Conservation (phyloP, 768 basidiomycete genomes). For the Psilocybe azurescens region DNA sequence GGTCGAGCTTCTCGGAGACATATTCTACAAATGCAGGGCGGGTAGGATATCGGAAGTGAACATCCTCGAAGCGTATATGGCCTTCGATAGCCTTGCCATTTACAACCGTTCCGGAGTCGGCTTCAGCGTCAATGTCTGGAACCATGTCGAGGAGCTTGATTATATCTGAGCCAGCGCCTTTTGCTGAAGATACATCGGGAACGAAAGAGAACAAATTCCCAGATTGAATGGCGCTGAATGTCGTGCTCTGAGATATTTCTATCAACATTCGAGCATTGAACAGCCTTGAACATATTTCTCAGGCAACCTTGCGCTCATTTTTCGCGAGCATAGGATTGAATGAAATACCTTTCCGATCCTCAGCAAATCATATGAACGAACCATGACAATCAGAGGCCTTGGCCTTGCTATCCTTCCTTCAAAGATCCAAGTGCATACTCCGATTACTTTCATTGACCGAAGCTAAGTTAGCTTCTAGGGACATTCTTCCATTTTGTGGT, state of each 20-base stretch:
- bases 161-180: slow-evolving; percentile 73
- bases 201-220: slow-evolving; percentile 80
- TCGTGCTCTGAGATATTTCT: neutral
- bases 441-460: slow-evolving; percentile 6
- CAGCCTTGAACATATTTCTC: slow-evolving; percentile 7
- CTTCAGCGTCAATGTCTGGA: slow-evolving; percentile 82
- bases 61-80: slow-evolving; percentile 74
- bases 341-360: slow-evolving; percentile 24
- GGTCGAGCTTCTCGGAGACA: slow-evolving; percentile 28
- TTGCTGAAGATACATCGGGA: slow-evolving; percentile 87
- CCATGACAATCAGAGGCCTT: slow-evolving; percentile 30
- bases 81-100: slow-evolving; percentile 50
- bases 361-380: slow-evolving; percentile 17
- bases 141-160: slow-evolving; percentile 74
- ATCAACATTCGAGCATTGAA: neutral
- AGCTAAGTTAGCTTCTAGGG: neutral
- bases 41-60: slow-evolving; percentile 90
- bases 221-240: neutral
- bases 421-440: slow-evolving; percentile 27
- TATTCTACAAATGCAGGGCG: slow-evolving; percentile 51
- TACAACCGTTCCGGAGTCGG: slow-evolving; percentile 54
- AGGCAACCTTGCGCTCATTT: slow-evolving; percentile 8
- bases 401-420: slow-evolving; percentile 27
- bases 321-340: slow-evolving; percentile 30
- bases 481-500: slow-evolving; percentile 3